Percentiles rank a stretch among this genome's conserved stretches.
Conservation (phyloP, 805 yeast genomes). For the Candida multigemmis region DNA sequence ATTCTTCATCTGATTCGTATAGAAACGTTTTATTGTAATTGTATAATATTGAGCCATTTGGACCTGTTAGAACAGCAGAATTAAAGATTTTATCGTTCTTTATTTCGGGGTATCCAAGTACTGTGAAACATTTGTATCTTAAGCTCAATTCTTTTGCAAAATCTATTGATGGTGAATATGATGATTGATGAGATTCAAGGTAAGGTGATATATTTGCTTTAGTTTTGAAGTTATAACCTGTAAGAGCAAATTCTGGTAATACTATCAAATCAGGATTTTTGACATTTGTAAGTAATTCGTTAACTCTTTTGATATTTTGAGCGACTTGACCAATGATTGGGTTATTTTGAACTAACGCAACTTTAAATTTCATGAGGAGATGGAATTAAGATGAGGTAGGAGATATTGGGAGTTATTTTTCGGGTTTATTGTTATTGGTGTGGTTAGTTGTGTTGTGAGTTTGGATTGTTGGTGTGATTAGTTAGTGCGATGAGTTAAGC, state of each 20-base stretch:
- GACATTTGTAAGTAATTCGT: slow-evolving; percentile 19
- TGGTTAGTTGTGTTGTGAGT: too few species aligned
- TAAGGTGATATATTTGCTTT: slow-evolving; percentile 45
- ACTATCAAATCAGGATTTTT: slow-evolving; percentile 49
- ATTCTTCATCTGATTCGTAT: slow-evolving; percentile 68
- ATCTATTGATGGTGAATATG: slow-evolving; percentile 35
- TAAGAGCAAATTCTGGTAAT: slow-evolving; percentile 76
- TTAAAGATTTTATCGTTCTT: slow-evolving; percentile 40
- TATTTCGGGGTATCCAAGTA: slow-evolving; percentile 78
- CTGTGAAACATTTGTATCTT: slow-evolving; percentile 49
- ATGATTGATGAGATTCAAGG: slow-evolving; percentile 34
- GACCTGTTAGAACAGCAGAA: slow-evolving; percentile 58
- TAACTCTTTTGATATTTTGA: slow-evolving; percentile 42
- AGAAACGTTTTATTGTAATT: slow-evolving; percentile 72
- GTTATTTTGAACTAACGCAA: slow-evolving; percentile 63
- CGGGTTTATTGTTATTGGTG: too few species aligned
- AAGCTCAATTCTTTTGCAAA: slow-evolving; percentile 51
- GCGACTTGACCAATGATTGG: slow-evolving; percentile 54
- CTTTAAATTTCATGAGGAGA: slow-evolving; percentile 34
- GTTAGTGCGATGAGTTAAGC: too few species aligned
- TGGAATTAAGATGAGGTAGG: neutral
- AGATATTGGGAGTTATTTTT: too few species aligned
- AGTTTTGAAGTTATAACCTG: slow-evolving; percentile 67
- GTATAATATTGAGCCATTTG: slow-evolving; percentile 47
- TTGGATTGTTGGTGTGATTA: too few species aligned